These are phyloP conservation scores for Tanacetum coccineum DNA, from an alignment of 129 eudicot genomes.

Conservation along the genomic window DNA sequence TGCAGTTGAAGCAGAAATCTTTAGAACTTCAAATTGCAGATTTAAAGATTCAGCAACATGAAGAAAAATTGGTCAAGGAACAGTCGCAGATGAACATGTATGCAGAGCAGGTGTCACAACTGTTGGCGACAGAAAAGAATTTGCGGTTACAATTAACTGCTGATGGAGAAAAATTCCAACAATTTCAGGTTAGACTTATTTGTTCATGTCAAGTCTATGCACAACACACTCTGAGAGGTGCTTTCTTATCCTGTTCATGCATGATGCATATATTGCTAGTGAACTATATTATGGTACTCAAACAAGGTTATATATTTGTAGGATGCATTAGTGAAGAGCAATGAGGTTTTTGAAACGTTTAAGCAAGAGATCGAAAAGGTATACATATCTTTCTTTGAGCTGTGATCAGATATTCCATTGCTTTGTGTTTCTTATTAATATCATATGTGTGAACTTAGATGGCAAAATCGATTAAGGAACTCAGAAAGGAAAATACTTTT, in stretches of 20 bases:
- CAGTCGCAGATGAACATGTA: conserved; percentile 82
- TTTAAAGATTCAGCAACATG: conserved; percentile 79
- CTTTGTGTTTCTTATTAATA: neutral
- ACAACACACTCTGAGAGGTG: neutral
- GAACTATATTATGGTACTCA: conserved; percentile 1
- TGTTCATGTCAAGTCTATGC: too few relatives aligned
- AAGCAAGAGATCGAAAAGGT: conserved; percentile 98
- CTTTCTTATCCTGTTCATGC: neutral
- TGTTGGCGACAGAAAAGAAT: conserved; percentile 83
- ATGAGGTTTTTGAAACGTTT: conserved; percentile 92
- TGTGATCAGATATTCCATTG: conserved; percentile 11
- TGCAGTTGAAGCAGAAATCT: conserved; percentile 89
- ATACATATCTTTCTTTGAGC: conserved; percentile 1
- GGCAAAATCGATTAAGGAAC: conserved; percentile 85
- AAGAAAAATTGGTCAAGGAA: conserved; percentile 71
- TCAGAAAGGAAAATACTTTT: conserved; percentile 82
- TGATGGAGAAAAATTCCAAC: conserved; percentile 97
- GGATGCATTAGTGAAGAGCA: conserved; percentile 96
- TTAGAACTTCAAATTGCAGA: conserved; percentile 94
- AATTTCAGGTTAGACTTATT: conserved; percentile 59
- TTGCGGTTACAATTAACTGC: conserved; percentile 81
- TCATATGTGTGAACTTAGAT: conserved; percentile 46
- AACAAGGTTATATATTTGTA: conserved; percentile 32
- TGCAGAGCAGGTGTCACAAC: conserved; percentile 86
- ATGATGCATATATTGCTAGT: conserved; percentile 10